Percentiles rank a stretch among this genome's conserved stretches.
Evolutionary conservation across 805 yeast species (phyloP).

Genomic region (Hanseniaspora pseudoguilliermondii): DNA sequence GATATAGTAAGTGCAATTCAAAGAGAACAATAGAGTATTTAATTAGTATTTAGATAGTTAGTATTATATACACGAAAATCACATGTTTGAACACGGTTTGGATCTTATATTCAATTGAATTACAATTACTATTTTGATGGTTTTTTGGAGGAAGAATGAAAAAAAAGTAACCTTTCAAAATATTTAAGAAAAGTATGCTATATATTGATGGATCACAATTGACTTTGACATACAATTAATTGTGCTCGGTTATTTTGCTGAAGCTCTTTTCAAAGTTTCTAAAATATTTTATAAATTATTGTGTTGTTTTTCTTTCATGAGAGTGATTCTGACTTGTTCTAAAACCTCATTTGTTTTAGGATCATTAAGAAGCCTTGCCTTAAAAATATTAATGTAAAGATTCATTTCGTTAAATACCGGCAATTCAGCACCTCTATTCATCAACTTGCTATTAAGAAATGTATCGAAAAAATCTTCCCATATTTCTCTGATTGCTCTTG

Average conservation of each 20-base stretch:
- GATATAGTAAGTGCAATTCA: constrained; percentile 96
- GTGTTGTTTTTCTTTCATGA: neutral
- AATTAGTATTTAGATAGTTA: neutral
- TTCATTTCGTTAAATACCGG: constrained; percentile 31
- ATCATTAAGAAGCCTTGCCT: neutral
- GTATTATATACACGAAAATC: no score
- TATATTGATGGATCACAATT: no score
- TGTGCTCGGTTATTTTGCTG: neutral
- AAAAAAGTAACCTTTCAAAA: no score
- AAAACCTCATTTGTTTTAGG: neutral
- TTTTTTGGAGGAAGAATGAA: no score
- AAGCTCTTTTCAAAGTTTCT: neutral
- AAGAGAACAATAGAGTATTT: constrained; percentile 28
- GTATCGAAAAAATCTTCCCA: constrained; percentile 59
- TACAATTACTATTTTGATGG: no score
- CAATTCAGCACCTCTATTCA: constrained; percentile 18
- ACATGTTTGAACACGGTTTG: no score
- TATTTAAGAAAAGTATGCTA: no score
- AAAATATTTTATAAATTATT: neutral
- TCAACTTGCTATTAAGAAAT: constrained; percentile 45
- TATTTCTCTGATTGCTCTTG: constrained; percentile 32
- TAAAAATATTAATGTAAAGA: neutral
- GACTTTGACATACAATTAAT: no score
- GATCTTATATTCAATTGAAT: no score
- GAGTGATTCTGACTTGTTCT: neutral